phyloP scores from a whole-genome alignment of 2,329 filamentous ascomycete genomes.

The Tothia fuscella region DNA sequence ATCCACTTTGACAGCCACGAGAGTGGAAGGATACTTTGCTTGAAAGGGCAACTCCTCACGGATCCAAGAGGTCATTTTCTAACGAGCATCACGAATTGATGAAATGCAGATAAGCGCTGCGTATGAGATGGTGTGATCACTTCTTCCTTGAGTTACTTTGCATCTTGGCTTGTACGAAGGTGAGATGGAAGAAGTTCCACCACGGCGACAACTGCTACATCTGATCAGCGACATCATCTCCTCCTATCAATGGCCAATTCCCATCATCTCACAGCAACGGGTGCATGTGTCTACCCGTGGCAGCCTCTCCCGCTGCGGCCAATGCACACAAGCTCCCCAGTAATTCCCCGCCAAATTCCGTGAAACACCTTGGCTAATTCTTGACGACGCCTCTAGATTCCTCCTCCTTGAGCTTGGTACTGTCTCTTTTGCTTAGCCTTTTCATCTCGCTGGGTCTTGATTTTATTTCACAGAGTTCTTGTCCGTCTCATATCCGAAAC shows the following conservation, averaged over 20 bases:
- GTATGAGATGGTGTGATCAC: too few species aligned
- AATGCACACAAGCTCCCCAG: too few species aligned
- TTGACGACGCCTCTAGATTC: conserved; percentile 2
- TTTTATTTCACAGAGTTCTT: background rate
- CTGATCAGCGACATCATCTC: too few species aligned
- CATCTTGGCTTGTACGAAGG: too few species aligned
- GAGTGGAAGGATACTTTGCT: background rate
- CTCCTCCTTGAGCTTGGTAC: background rate
- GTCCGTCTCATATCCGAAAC: conserved; percentile 8
- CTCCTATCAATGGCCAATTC: background rate
- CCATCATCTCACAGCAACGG: background rate
- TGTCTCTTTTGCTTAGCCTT: background rate
- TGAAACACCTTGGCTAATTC: conserved; percentile 5
- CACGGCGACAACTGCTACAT: background rate
- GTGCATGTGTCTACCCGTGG: too few species aligned
- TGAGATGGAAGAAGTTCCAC: background rate
- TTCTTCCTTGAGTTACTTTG: too few species aligned
- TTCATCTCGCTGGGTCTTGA: background rate
- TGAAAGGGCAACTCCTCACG: background rate
- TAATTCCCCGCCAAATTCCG: background rate
- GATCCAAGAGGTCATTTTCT: too few species aligned
- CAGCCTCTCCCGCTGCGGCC: too few species aligned
- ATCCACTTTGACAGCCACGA: background rate
- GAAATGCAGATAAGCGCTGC: too few species aligned
- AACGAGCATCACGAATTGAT: too few species aligned